Percentiles rank a stretch among this genome's conserved stretches.
Evolutionary conservation across 371 early-diverging fungal species (phyloP).

Genomic region (Thermomucor indicae-seudaticae): DNA sequence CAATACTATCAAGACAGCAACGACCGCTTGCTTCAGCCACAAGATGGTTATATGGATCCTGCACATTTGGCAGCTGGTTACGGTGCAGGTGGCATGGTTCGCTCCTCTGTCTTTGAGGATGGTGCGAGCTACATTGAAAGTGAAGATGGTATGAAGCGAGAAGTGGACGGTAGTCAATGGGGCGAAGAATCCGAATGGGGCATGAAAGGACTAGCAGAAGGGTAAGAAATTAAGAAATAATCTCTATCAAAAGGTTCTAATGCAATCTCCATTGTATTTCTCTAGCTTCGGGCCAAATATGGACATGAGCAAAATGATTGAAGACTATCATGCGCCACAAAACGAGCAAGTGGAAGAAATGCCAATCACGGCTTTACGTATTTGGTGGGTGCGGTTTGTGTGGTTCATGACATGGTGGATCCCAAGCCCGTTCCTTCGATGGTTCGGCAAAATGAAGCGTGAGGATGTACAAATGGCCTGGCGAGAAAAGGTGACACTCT

Average conservation of each 20-base stretch:
- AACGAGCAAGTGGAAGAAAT: constrained; percentile 58
- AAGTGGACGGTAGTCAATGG: constrained; percentile 49
- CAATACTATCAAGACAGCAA: constrained; percentile 32
- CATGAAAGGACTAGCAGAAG: constrained; percentile 43
- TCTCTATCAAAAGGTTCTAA: background rate
- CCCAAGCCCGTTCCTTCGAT: constrained; percentile 61
- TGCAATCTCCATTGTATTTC: background rate
- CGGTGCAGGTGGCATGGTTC: constrained; percentile 12
- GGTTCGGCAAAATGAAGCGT: constrained; percentile 74
- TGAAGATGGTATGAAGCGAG: constrained; percentile 44
- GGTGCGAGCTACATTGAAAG: constrained; percentile 43
- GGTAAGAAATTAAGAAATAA: constrained; percentile 24
- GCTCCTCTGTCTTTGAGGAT: constrained; percentile 36
- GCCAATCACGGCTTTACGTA: constrained; percentile 55
- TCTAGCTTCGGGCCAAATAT: constrained; percentile 47
- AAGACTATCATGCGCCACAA: constrained; percentile 39
- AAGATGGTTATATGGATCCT: constrained; percentile 14
- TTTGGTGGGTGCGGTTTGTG: constrained; percentile 83
- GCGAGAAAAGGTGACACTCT: constrained; percentile 95
- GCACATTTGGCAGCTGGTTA: constrained; percentile 10
- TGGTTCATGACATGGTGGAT: constrained; percentile 92
- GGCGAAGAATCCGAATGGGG: constrained; percentile 56
- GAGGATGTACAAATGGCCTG: constrained; percentile 91
- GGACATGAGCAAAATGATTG: constrained; percentile 46
- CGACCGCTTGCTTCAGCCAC: constrained; percentile 24